Evolutionary conservation across 2,329 filamentous ascomycete genomes (phyloP).

Genomic region (Claviceps paspali): DNA sequence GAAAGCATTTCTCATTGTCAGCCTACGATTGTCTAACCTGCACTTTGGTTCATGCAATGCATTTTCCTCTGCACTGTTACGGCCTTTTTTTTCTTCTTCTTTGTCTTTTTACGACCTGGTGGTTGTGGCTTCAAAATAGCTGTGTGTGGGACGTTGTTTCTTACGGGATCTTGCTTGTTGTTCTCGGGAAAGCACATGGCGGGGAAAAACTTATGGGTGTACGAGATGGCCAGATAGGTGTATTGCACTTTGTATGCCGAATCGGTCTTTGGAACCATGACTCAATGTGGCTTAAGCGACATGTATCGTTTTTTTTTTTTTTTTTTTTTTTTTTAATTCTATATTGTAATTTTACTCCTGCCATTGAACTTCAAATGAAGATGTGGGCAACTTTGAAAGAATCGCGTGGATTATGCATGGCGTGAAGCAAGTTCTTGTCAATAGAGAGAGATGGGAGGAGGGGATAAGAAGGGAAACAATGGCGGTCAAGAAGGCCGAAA

Average conservation of each 20-base stretch:
- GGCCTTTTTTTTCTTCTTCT: constrained; percentile 2
- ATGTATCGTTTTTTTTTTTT: too few species aligned
- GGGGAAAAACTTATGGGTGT: too few species aligned
- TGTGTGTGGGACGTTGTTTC: not conserved
- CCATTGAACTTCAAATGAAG: too few species aligned
- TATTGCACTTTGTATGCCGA: not conserved
- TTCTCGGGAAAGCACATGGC: not conserved
- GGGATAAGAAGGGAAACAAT: too few species aligned
- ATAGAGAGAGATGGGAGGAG: too few species aligned
- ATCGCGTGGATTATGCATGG: too few species aligned
- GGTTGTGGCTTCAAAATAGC: constrained; percentile 8
- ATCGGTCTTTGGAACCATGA: not conserved
- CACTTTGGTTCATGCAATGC: not conserved
- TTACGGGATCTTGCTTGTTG: not conserved
- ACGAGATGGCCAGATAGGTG: not conserved
- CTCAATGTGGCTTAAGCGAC: too few species aligned
- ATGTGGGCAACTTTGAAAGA: too few species aligned
- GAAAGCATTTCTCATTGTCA: not conserved
- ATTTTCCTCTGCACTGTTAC: constrained; percentile 3
- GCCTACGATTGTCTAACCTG: not conserved
- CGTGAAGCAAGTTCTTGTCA: too few species aligned
- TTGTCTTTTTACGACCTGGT: constrained; percentile 9
- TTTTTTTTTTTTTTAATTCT: too few species aligned
- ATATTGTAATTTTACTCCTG: too few species aligned
- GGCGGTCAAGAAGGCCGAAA: too few species aligned